These are phyloP conservation scores for Paramecium sonneborni DNA, from an alignment of 73 alveolate genomes.

Conservation along the genomic window DNA sequence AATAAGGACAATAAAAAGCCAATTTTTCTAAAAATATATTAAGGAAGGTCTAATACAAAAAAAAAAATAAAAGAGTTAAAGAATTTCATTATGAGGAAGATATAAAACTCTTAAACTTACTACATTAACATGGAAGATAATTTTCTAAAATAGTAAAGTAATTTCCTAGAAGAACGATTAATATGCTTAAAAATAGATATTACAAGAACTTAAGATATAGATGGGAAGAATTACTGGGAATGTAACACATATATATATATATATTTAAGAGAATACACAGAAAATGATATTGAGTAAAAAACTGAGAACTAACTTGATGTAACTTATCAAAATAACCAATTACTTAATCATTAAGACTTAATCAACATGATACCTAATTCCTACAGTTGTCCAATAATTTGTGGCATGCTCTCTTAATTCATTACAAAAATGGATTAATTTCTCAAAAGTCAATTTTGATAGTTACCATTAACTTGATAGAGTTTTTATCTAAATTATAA, in stretches of 20 bases:
- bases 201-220: not conserved
- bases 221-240: constrained; percentile 9
- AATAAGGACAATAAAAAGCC: not conserved
- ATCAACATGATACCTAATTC: not conserved
- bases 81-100: not conserved
- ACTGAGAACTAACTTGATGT: not conserved
- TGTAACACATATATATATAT: not conserved
- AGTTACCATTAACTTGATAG: not conserved
- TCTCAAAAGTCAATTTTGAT: not conserved
- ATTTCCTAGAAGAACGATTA: not conserved
- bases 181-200: constrained; percentile 38
- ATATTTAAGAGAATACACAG: not conserved
- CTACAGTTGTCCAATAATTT: not conserved
- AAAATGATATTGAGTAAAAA: not conserved
- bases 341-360: not conserved
- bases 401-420: not conserved
- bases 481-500: not conserved
- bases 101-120: not conserved
- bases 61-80: not conserved
- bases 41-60: not conserved
- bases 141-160: not conserved
- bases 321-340: not conserved
- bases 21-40: not conserved
- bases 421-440: not conserved
- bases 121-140: not conserved